Conservation (phyloP, 2,329 filamentous ascomycete genomes). For the Proliferodiscus dingleyae region DNA sequence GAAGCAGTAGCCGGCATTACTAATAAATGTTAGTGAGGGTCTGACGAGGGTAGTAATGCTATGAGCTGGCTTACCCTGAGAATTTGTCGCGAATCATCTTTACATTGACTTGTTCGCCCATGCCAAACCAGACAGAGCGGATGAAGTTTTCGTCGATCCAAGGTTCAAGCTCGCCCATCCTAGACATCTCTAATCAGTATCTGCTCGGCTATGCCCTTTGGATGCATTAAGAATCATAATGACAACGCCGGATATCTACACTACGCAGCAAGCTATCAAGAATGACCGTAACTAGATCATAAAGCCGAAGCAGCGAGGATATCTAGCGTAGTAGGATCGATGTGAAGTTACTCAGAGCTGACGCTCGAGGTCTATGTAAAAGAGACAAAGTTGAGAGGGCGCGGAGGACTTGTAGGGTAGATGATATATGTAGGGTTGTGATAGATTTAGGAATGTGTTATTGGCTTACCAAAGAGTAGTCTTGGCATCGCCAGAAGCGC, state of each 20-base stretch:
- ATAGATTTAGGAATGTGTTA: background rate
- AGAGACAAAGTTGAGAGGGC: no score
- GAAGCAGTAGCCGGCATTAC: conserved; percentile 98
- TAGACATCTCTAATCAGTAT: conserved; percentile 34
- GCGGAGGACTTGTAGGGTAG: no score
- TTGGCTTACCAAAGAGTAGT: conserved; percentile 49
- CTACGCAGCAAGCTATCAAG: no score
- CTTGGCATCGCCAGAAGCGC: conserved; percentile 46
- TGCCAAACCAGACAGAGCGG: conserved; percentile 83
- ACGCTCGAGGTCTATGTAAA: no score
- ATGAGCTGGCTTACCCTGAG: conserved; percentile 65
- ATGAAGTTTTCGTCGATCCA: conserved; percentile 99
- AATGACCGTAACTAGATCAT: no score
- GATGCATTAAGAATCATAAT: no score
- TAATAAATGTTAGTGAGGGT: conserved; percentile 34
- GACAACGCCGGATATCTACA: no score
- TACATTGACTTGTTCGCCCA: conserved; percentile 92
- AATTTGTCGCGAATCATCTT: conserved; percentile 99
- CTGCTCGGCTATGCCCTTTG: conserved; percentile 20
- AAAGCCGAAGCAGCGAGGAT: no score
- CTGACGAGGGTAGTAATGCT: conserved; percentile 7
- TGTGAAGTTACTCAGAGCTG: no score
- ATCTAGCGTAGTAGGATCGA: no score
- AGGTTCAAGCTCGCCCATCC: conserved; percentile 98
- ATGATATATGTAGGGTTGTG: background rate